phyloP scores from a whole-genome alignment of 2,329 filamentous ascomycete species.

The Cytospora piceicola region DNA sequence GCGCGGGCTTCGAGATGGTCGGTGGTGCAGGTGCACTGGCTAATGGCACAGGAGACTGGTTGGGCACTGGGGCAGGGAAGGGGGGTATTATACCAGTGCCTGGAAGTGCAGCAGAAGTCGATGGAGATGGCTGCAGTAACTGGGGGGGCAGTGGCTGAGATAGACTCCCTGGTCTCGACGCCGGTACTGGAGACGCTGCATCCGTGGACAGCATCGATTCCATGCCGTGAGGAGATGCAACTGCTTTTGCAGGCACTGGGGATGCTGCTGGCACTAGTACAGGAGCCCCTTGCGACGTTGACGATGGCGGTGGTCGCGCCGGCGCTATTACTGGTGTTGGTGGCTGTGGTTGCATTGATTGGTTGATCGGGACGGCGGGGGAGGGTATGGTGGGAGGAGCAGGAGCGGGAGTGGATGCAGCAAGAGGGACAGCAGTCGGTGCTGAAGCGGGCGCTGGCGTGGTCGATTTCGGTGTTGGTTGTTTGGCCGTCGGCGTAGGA shows the following conservation, averaged over 20 bases:
- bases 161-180: slow-evolving; percentile 22
- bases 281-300: slow-evolving; percentile 11
- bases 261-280: slow-evolving; percentile 27
- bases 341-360: slow-evolving; percentile 23
- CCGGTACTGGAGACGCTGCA: slow-evolving; percentile 27
- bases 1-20: slow-evolving; percentile 6
- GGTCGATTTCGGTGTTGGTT: slow-evolving; percentile 37
- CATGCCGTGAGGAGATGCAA: slow-evolving; percentile 38
- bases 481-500: slow-evolving; percentile 39
- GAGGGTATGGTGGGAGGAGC: slow-evolving; percentile 27
- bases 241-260: slow-evolving; percentile 29
- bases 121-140: slow-evolving; percentile 36
- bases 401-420: slow-evolving; percentile 31
- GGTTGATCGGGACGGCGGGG: slow-evolving; percentile 2
- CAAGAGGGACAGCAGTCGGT: slow-evolving; percentile 33
- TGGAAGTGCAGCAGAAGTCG: slow-evolving; percentile 32
- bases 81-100: slow-evolving; percentile 33
- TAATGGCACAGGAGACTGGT: slow-evolving; percentile 28
- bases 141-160: slow-evolving; percentile 16
- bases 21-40: slow-evolving; percentile 27
- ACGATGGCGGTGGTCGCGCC: slow-evolving; percentile 30
- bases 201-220: slow-evolving; percentile 36
- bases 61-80: slow-evolving; percentile 30
- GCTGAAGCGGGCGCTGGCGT: slow-evolving; percentile 32
- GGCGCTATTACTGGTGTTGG: slow-evolving; percentile 31